phyloP scores from a whole-genome alignment of 225 moss, liverwort and hornwort genomes.

The Physcomitrellopsis africana region DNA sequence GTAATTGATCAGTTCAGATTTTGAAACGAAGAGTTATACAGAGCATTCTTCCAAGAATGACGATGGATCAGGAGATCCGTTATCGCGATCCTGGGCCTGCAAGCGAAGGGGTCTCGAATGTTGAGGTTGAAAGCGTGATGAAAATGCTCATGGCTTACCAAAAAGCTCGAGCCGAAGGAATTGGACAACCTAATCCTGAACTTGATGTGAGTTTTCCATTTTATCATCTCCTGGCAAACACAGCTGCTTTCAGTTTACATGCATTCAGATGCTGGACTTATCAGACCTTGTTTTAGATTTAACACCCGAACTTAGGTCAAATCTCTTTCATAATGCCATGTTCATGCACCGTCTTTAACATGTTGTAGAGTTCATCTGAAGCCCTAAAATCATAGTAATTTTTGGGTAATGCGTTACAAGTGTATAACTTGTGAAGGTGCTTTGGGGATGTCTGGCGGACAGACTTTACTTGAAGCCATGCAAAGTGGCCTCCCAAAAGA shows the following conservation, averaged over 20 bases:
- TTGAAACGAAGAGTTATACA: not conserved
- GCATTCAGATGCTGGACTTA: not conserved
- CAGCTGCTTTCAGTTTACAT: not conserved
- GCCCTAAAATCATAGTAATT: constrained; percentile 4
- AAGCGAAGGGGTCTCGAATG: constrained; percentile 39
- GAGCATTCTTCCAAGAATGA: constrained; percentile 11
- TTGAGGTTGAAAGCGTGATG: constrained; percentile 66
- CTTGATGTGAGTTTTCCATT: constrained; percentile 53
- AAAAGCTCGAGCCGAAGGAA: constrained; percentile 67
- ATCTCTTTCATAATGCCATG: not conserved
- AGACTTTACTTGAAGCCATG: constrained; percentile 67
- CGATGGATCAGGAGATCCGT: constrained; percentile 32
- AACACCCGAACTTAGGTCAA: not conserved
- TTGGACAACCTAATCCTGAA: constrained; percentile 68
- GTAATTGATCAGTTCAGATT: constrained; percentile 9
- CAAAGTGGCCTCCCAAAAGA: constrained; percentile 41
- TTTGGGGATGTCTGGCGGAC: constrained; percentile 29
- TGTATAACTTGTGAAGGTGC: constrained; percentile 4
- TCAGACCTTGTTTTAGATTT: not conserved
- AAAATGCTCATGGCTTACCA: constrained; percentile 71
- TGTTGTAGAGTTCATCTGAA: not conserved
- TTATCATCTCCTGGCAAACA: constrained; percentile 10
- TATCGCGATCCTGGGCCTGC: constrained; percentile 32
- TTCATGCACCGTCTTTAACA: not conserved
- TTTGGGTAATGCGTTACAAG: not conserved